Conservation (phyloP, 805 yeast species). For the Komagataella mondaviorum region DNA sequence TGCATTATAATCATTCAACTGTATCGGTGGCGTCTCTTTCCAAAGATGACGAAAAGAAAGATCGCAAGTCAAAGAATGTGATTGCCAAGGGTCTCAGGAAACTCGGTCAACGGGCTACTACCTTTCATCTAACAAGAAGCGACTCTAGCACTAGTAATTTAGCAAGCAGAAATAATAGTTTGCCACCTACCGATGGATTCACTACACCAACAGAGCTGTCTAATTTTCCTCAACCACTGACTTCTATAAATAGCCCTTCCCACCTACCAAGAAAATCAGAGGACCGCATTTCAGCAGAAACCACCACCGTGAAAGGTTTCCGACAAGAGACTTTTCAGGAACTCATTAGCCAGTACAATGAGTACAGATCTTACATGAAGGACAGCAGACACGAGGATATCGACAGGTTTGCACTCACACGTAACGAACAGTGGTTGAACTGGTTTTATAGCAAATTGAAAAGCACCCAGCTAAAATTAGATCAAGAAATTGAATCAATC, state of each 20-base stretch:
- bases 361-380: neutral
- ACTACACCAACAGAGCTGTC: neutral
- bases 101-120: neutral
- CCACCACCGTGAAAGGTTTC: neutral
- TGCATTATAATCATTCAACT: neutral
- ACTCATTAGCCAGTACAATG: neutral
- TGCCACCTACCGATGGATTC: neutral
- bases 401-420: neutral
- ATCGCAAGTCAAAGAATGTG: neutral
- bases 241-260: neutral
- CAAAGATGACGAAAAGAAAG: neutral
- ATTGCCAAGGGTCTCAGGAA: neutral
- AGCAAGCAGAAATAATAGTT: neutral
- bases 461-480: neutral
- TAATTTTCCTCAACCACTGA: neutral
- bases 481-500: neutral
- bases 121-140: neutral
- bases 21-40: neutral
- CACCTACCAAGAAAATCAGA: neutral
- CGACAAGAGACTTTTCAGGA: neutral
- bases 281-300: neutral
- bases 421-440: neutral
- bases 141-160: neutral
- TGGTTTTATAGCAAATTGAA: neutral
- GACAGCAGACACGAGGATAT: neutral